These are phyloP conservation scores for Elymus sibiricus DNA, from an alignment of 176 grass and related monocot species.

Conservation along the genomic window DNA sequence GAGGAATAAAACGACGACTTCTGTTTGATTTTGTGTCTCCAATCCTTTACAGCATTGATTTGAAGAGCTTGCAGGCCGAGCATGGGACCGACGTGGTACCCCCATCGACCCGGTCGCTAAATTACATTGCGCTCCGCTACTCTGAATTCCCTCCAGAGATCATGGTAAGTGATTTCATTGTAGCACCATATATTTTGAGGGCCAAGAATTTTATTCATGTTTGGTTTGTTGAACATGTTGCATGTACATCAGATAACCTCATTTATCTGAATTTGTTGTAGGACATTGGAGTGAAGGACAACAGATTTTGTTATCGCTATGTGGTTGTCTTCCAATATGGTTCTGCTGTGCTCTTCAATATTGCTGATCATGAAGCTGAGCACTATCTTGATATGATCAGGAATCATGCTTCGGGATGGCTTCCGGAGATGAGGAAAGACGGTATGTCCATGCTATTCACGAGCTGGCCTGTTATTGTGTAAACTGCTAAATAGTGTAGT, in stretches of 20 bases:
- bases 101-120: slow-evolving; percentile 64
- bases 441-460: slow-evolving; percentile 39
- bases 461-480: not conserved
- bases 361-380: slow-evolving; percentile 91
- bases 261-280: slow-evolving; percentile 19
- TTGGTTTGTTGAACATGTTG: not conserved
- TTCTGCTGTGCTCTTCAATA: slow-evolving; percentile 86
- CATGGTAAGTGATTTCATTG: slow-evolving; percentile 37
- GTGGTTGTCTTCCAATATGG: slow-evolving; percentile 94
- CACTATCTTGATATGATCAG: slow-evolving; percentile 84
- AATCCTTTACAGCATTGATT: slow-evolving; percentile 59
- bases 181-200: not conserved
- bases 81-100: slow-evolving; percentile 63
- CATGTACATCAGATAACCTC: not conserved
- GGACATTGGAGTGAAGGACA: slow-evolving; percentile 71
- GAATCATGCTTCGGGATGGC: slow-evolving; percentile 87
- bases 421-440: slow-evolving; percentile 83
- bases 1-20: not conserved
- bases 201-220: not conserved
- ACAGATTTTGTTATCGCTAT: slow-evolving; percentile 63
- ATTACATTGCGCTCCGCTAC: slow-evolving; percentile 79
- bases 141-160: slow-evolving; percentile 73
- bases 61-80: slow-evolving; percentile 84
- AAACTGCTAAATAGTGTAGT: not conserved
- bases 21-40: slow-evolving; percentile 13